Conservation (phyloP, 2,329 filamentous ascomycete genomes). For the Colletotrichum kahawae region DNA sequence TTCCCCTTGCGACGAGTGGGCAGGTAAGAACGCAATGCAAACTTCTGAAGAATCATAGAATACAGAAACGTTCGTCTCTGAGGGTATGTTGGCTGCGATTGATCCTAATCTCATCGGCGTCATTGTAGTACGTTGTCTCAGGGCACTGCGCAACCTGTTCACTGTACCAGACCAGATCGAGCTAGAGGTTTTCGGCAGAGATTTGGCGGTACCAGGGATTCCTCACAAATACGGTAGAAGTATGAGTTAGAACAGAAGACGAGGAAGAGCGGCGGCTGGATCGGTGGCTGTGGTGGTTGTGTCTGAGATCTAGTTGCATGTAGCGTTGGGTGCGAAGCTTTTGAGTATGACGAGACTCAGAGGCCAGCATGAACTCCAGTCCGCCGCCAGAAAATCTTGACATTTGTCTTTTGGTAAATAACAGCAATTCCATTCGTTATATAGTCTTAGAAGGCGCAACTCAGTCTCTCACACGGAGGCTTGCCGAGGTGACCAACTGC, state of each 20-base stretch:
- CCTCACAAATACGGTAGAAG: no score
- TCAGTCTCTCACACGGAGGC: not conserved
- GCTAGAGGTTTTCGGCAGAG: no score
- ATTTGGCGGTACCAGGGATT: rapidly evolving
- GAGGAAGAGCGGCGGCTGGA: rapidly evolving
- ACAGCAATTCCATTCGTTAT: not conserved
- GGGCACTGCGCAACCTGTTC: not conserved
- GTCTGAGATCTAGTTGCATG: rapidly evolving
- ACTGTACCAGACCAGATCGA: rapidly evolving
- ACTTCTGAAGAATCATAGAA: not conserved
- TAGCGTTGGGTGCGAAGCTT: not conserved
- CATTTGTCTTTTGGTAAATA: not conserved
- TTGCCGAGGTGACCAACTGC: rapidly evolving
- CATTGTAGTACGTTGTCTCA: not conserved
- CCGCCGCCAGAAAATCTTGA: not conserved
- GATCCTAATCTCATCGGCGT: no score
- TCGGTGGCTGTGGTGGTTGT: not conserved
- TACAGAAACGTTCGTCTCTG: not conserved
- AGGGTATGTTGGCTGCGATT: not conserved
- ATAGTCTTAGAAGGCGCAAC: not conserved
- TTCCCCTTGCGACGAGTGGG: not conserved
- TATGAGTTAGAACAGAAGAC: not conserved
- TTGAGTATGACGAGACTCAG: not conserved
- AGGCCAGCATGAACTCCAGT: not conserved
- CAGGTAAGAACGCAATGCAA: not conserved